A percentile compares a stretch with the other conserved stretches of the same genome.
Conservation (phyloP, 2,329 filamentous ascomycete species). For the Sarocladium strictum region DNA sequence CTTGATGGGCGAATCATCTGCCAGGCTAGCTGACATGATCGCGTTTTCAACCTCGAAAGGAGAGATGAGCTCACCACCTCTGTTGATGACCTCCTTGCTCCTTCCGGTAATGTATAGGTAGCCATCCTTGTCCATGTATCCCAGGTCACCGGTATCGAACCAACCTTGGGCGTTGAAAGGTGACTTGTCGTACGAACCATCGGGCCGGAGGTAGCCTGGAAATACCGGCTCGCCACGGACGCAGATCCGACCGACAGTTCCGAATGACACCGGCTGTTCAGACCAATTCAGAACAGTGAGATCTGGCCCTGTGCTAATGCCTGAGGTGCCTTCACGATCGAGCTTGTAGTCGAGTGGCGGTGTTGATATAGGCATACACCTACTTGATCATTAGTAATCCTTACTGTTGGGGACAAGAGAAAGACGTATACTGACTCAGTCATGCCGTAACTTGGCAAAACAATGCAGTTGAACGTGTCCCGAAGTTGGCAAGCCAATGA, state of each 20-base stretch:
- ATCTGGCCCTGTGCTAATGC: slow-evolving; percentile 44
- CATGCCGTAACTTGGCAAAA: slow-evolving; percentile 54
- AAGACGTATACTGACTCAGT: slow-evolving; percentile 36
- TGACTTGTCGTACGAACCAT: slow-evolving; percentile 36
- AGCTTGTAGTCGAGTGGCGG: slow-evolving; percentile 46
- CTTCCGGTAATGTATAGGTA: slow-evolving; percentile 50
- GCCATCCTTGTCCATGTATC: slow-evolving; percentile 43
- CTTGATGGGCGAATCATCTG: slow-evolving; percentile 34
- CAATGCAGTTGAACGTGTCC: slow-evolving; percentile 43
- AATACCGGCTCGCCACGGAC: slow-evolving; percentile 47
- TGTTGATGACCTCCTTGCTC: slow-evolving; percentile 52
- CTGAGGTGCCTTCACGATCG: slow-evolving; percentile 47
- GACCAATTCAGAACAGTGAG: slow-evolving; percentile 41
- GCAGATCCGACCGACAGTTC: slow-evolving; percentile 40
- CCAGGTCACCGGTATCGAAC: slow-evolving; percentile 51
- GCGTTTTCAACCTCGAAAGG: slow-evolving; percentile 55
- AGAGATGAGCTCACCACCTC: slow-evolving; percentile 53
- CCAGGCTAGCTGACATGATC: slow-evolving; percentile 39
- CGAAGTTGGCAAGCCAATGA: slow-evolving; percentile 41
- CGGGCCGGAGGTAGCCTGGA: slow-evolving; percentile 39
- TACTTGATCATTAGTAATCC: slow-evolving; percentile 10
- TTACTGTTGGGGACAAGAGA: not conserved
- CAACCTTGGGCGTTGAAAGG: slow-evolving; percentile 42
- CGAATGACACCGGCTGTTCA: slow-evolving; percentile 22
- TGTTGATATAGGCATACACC: slow-evolving; percentile 51